Evolutionary conservation across 441 rosid species (phyloP), one percentile per base, ranked within the genome.

Genomic region (Rhodomyrtus psidioides): DNA sequence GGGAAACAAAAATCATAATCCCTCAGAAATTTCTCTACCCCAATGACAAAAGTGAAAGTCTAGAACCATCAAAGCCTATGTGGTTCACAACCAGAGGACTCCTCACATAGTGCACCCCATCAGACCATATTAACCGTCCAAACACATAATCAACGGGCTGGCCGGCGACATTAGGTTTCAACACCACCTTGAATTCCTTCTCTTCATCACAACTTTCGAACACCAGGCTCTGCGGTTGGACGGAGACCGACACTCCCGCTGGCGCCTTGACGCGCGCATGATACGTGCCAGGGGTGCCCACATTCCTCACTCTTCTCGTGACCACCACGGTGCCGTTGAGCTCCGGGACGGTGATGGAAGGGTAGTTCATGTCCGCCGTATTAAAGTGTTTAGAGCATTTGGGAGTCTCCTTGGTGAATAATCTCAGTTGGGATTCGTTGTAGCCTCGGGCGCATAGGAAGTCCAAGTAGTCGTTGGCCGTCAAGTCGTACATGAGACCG

Each of bases 371-470:
- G 26, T 86, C 85, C 30, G 56, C 53, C 42, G 34, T 14, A 28
- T 70, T 42, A 46, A 81, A 28, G 12, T 55, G 34, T 27, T 83
- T 81, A 13, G 88, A 86, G 75, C 88, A 87, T 56, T 16, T 34
- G 55, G 57, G 79, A 15, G 76, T 44, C n/a, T 74, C 83, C 3
- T 59, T 60, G 59, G 44, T 28, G 83, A 83, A 84, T 9, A 26
- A 9, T 70, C 59, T 53, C 7, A 87, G 15, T 75, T 83, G 75
- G 30, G 76, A n/a, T 49, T 75, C 24, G 10, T 76, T 84, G 59
- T 83, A 84, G n/a, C 81, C 83, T 19, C 24, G 53, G 28, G 86
- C 79, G 30, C 88, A 87, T 55, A 87, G 88, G 83, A 83, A 87
- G 81, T 83, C 46, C 12, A 87, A 56, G 88, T 86, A 86, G 62